These are phyloP conservation scores for Cladophialophora psammophila DNA, from an alignment of 2,329 filamentous ascomycete species.

Conservation along the genomic window DNA sequence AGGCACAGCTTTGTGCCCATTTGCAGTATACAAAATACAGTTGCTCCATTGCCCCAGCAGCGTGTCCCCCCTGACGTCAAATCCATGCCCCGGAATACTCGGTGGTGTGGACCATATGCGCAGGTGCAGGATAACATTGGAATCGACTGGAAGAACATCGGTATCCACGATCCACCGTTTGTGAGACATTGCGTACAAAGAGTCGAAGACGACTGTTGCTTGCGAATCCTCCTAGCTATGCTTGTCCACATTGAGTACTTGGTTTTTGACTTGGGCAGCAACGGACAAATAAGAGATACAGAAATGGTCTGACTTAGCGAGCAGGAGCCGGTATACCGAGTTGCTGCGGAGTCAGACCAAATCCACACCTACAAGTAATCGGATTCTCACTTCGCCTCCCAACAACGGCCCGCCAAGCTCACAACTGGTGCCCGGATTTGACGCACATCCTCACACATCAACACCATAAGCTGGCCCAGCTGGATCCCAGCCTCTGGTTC, in stretches of 20 bases:
- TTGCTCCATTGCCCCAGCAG: constrained; percentile 4
- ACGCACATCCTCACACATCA: not conserved
- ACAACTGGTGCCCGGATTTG: constrained; percentile 12
- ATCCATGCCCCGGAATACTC: constrained; percentile 8
- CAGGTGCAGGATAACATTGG: not conserved
- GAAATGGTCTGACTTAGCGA: constrained; percentile 3
- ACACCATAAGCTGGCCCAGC: constrained; percentile 1
- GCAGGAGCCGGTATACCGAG: constrained; percentile 6
- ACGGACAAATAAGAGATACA: not conserved
- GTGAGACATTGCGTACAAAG: constrained; percentile 13
- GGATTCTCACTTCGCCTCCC: constrained; percentile 9
- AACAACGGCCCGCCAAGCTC: not conserved
- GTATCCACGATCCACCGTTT: constrained; percentile 1
- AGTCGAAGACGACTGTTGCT: not conserved
- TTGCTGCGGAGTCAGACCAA: constrained; percentile 3
- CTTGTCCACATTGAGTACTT: not conserved
- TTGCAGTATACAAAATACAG: constrained; percentile 10
- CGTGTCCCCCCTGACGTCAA: constrained; percentile 10
- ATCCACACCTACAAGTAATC: constrained; percentile 1
- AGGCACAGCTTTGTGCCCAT: constrained; percentile 2
- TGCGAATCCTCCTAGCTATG: not conserved
- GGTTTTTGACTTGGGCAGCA: not conserved
- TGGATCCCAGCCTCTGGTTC: not conserved
- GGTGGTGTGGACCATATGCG: constrained; percentile 2
- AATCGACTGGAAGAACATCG: constrained; percentile 9